Base-by-base conservation (phyloP, 2,329 filamentous ascomycete species). In the Hypoxylon sp. region DNA sequence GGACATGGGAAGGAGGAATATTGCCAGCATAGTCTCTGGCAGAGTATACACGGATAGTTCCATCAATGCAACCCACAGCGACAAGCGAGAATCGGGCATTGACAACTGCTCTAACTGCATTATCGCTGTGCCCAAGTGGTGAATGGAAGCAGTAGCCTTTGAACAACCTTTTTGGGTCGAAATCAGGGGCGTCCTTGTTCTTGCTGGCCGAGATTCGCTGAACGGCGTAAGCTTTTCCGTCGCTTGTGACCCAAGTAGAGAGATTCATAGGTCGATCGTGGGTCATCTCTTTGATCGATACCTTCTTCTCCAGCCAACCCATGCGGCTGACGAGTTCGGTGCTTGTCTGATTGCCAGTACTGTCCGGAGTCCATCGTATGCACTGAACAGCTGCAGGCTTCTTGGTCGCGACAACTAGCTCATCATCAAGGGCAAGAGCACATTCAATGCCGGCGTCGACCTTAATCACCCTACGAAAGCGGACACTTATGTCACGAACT, bases 391-490 rank as follows among this genome's bases (percentile, higher is more conserved):
- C 95, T 0, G 94, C 91, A 2, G 96, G 96, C 76, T 96, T 97
- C 63, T 89, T 86, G 0, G 96, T 99, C 3, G 96, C 93, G 57
- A 99, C 94, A 21, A 98, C 86, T 44, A 99, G 84, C 79, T 98
- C 96, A 62, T 97, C 93, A 72, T 98, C 96, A 21, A 98, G 86
- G 2, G 96, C 95, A 60, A 98, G 82, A 10, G 93, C 93, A 75
- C 91, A 93, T 73, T 91, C 90, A 74, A 99, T 98, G 2, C 96
- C 96, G 2, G 96, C 96, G 80, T 99, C 96, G 17, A 99, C 93
- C 78, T 97, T 97, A 76, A 99, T 98, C 13, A 97, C 95, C 92
- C 98, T 97, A 63, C 95, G 89, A 80, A 99, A 99, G 10, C 93
- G 92, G 53, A 99, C 87, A 74, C 92, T 97, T 62, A 97, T 89